These are phyloP conservation scores for Histomonas meleagridis DNA, from an alignment of 208 protist species.

Conservation along the genomic window DNA sequence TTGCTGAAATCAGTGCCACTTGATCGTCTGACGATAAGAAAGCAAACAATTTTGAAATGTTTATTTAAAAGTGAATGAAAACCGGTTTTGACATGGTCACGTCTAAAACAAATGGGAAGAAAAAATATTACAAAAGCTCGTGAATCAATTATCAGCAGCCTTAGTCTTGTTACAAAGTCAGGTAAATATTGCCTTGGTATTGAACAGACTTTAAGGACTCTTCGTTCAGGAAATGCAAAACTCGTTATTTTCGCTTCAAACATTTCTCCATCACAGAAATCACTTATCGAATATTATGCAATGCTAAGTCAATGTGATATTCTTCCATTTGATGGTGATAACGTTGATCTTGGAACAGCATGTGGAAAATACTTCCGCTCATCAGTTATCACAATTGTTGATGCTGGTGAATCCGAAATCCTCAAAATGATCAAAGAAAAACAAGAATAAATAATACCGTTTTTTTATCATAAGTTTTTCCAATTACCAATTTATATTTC, in stretches of 20 bases:
- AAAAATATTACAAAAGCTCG: slow-evolving; percentile 19
- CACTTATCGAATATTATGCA: slow-evolving; percentile 99
- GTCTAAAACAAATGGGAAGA: no score
- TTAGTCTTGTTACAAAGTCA: slow-evolving; percentile 95
- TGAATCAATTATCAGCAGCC: slow-evolving; percentile 52
- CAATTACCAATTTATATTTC: no score
- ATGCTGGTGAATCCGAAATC: slow-evolving; percentile 85
- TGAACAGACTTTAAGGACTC: slow-evolving; percentile 82
- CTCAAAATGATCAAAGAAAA: slow-evolving; percentile 48
- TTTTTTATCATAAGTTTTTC: no score
- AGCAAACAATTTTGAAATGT: no score
- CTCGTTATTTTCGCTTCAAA: slow-evolving; percentile 93
- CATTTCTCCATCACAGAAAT: slow-evolving; percentile 87
- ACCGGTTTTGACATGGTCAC: no score
- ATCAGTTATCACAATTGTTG: slow-evolving; percentile 82
- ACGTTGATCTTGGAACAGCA: slow-evolving; percentile 93
- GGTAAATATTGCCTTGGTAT: slow-evolving; percentile 95
- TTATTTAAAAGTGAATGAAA: no score
- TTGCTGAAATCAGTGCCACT: no score
- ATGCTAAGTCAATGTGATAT: slow-evolving; percentile 93
- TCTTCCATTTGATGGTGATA: slow-evolving; percentile 92
- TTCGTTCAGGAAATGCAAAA: slow-evolving; percentile 80
- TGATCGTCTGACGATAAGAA: no score
- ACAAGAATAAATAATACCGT: background rate
- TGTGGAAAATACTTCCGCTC: slow-evolving; percentile 95